Evolutionary conservation across 2,329 filamentous ascomycete genomes (phyloP).

Genomic region (Talaromyces sp.): DNA sequence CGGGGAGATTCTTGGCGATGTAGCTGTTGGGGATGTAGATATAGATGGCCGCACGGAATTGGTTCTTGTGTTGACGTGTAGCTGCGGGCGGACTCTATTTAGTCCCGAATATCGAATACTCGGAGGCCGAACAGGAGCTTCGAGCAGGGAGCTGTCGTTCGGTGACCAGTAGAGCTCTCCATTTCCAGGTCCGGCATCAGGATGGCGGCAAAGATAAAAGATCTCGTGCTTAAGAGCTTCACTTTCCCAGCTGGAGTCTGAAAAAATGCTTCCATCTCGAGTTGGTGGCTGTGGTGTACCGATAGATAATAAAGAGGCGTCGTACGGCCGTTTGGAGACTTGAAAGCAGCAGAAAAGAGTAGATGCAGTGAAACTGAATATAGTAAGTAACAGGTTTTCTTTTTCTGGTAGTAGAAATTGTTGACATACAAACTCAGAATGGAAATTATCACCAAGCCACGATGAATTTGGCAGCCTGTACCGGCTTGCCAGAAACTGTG

Average conservation of each 20-base stretch:
- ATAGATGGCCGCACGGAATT: conserved; percentile 24
- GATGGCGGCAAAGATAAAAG: conserved; percentile 31
- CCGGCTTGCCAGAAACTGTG: conserved; percentile 29
- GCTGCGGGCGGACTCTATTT: conserved; percentile 23
- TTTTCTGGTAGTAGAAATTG: too few relatives aligned
- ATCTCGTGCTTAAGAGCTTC: conserved; percentile 34
- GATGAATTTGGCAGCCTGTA: conserved; percentile 31
- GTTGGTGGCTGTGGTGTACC: conserved; percentile 19
- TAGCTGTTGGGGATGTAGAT: conserved; percentile 12
- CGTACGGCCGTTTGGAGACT: conserved; percentile 32
- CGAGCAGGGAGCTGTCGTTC: conserved; percentile 14
- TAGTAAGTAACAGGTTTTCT: not conserved
- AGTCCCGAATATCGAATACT: conserved; percentile 28
- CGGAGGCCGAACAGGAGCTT: conserved; percentile 22
- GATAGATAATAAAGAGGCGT: conserved; percentile 32
- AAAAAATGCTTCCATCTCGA: conserved; percentile 26
- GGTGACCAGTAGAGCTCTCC: conserved; percentile 20
- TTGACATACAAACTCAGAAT: conserved; percentile 31
- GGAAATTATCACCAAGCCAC: conserved; percentile 27
- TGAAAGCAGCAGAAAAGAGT: conserved; percentile 33
- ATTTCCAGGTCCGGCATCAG: conserved; percentile 24
- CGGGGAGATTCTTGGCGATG: conserved; percentile 6
- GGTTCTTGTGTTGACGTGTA: conserved; percentile 24
- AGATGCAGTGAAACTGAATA: conserved; percentile 27
- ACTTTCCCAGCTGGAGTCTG: conserved; percentile 29